Evolutionary conservation across 2,329 filamentous ascomycete species (phyloP).

Genomic region (Colletotrichum somersetense): DNA sequence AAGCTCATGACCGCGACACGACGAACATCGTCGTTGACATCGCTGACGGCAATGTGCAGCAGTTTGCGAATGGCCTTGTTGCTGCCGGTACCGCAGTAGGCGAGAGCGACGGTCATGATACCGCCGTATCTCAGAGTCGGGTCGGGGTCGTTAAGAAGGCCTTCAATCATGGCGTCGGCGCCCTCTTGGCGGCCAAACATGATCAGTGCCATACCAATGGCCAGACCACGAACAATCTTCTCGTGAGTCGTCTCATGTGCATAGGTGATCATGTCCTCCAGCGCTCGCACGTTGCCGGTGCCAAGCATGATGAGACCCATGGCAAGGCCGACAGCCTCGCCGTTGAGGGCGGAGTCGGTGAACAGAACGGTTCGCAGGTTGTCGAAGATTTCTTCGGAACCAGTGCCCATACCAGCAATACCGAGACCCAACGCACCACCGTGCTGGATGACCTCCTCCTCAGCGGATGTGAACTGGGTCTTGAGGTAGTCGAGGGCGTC

Average conservation of each 20-base stretch:
- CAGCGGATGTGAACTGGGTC: conserved; percentile 78
- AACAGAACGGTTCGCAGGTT: conserved; percentile 91
- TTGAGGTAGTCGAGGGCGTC: conserved; percentile 87
- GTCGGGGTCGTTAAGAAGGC: conserved; percentile 91
- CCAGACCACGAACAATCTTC: conserved; percentile 96
- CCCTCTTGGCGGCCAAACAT: conserved; percentile 98
- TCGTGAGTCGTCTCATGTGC: conserved; percentile 98
- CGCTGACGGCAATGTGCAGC: conserved; percentile 95
- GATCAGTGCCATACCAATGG: conserved; percentile 96
- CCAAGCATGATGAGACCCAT: conserved; percentile 99
- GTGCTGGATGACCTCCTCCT: conserved; percentile 95
- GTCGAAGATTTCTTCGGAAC: conserved; percentile 90
- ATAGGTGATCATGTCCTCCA: conserved; percentile 98
- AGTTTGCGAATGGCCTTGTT: conserved; percentile 98
- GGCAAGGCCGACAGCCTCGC: conserved; percentile 92
- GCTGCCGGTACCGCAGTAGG: conserved; percentile 96
- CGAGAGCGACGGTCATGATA: conserved; percentile 98
- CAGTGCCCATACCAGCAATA: conserved; percentile 97
- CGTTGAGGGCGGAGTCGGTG: conserved; percentile 94
- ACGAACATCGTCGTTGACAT: conserved; percentile 97
- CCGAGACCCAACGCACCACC: conserved; percentile 94
- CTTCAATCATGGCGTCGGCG: conserved; percentile 94
- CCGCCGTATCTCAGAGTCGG: conserved; percentile 95
- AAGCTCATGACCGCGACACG: conserved; percentile 97
- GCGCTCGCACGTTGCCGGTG: conserved; percentile 92